Base-by-base conservation (phyloP, 1,139 yeast genomes). In the Lizanozyma gosingica region DNA sequence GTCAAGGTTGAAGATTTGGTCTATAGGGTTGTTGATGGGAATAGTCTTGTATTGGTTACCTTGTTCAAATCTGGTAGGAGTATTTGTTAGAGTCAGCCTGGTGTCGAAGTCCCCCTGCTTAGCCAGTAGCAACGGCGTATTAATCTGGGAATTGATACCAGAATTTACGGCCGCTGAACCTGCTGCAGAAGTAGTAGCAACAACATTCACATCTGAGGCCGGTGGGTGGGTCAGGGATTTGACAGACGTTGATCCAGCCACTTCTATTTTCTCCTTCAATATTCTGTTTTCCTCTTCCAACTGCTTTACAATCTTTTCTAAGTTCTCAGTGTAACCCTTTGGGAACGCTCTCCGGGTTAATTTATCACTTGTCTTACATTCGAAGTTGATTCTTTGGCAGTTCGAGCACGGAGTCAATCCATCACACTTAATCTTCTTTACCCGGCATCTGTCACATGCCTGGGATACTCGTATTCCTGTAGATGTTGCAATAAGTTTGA, bases 391-490 rank as follows among this genome's bases (percentile, higher is more conserved):
- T 48, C 74, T 75, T 37, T 65, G 61, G 54, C 92, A 83, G 51
- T 80, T 80, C 35, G 76, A 66, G 55, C 94, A 83, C 2, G 92
- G 90, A 2, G 76, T 68, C 43, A 71, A 63, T 1, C 92, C 92
- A 51, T 81, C 84, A 61, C 94, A 83, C 51, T 80, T 81, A 49
- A 82, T 80, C 59, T 83, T 83, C 50, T 84, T 80, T 47, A 82
- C 73, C 40, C 92, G 64, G 52, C 94, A 83, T 36, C 94, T 64
- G 56, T 83, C 92, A 61, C 94, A 83, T 3, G 92, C 92, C 55
- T 83, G 92, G 2, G 84, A 75, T 3, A 81, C 81, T 47, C 84
- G 52, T 11, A 63, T 56, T 0, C 75, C 73, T 3, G 62, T 49
- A 9, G 64, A 62, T 14, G 74, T 67, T 40, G 57, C 62, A 37